A percentile compares a stretch with the other conserved stretches of the same genome.
Evolutionary conservation across 768 basidiomycete genomes (phyloP).

Genomic region (Suillus tomentosus): DNA sequence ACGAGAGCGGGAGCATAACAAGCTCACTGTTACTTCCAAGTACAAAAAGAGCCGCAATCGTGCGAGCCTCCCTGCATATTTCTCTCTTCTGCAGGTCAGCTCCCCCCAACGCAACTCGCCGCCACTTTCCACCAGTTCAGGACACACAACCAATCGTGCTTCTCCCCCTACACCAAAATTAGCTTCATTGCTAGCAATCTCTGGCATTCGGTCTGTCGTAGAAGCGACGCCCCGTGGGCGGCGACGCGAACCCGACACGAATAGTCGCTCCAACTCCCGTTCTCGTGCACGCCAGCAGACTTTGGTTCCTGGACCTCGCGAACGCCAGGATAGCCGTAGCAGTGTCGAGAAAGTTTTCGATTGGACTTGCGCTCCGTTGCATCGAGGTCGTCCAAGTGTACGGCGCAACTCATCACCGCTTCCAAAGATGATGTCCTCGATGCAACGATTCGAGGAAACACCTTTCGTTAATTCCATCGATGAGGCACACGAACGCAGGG

Average conservation of each 20-base stretch:
- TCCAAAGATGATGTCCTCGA: constrained; percentile 46
- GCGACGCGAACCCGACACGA: constrained; percentile 42
- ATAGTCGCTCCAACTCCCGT: constrained; percentile 46
- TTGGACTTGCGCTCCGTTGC: constrained; percentile 45
- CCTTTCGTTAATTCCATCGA: constrained; percentile 24
- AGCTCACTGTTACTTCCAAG: constrained; percentile 36
- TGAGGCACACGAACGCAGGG: constrained; percentile 42
- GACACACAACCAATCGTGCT: constrained; percentile 40
- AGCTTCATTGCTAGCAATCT: constrained; percentile 33
- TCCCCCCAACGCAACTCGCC: constrained; percentile 43
- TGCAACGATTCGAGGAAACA: constrained; percentile 35
- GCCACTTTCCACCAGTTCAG: constrained; percentile 45
- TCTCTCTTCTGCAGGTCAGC: constrained; percentile 65
- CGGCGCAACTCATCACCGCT: constrained; percentile 64
- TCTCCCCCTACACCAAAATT: constrained; percentile 66
- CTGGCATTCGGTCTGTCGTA: constrained; percentile 38
- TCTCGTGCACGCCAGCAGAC: constrained; percentile 35
- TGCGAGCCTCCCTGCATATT: constrained; percentile 74
- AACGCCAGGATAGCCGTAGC: constrained; percentile 28
- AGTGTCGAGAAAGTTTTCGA: constrained; percentile 49
- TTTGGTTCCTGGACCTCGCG: constrained; percentile 17
- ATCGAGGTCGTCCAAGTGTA: constrained; percentile 46
- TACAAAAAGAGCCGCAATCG: constrained; percentile 62
- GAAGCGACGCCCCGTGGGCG: constrained; percentile 57
- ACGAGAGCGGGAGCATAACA: constrained; percentile 27